A percentile compares a stretch with the other conserved stretches of the same genome.
Evolutionary conservation across 805 yeast species (phyloP).

Genomic region (Lipomyces chichibuensis): DNA sequence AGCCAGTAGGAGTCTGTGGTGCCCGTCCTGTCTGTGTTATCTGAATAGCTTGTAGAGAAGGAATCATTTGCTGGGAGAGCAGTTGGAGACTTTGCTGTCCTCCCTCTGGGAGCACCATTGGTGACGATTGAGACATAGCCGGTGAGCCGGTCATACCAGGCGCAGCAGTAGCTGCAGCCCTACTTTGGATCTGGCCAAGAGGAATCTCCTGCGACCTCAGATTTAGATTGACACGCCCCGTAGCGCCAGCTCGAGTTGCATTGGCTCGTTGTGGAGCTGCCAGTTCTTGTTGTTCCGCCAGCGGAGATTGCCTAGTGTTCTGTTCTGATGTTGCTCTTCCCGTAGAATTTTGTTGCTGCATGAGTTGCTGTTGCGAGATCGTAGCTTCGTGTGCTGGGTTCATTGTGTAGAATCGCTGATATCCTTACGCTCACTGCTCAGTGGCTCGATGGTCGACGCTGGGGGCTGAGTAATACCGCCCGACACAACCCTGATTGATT

Average conservation of each 20-base stretch:
- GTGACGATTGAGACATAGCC: conserved; percentile 14
- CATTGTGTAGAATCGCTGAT: too few species aligned
- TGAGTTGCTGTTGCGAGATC: conserved; percentile 15
- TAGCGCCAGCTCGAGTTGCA: conserved; percentile 19
- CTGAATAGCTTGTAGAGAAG: conserved; percentile 15
- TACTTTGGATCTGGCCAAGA: conserved; percentile 15
- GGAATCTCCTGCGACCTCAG: conserved; percentile 15
- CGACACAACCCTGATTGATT: too few species aligned
- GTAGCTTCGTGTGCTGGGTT: too few species aligned
- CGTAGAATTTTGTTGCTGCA: conserved; percentile 26
- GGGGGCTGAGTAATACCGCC: too few species aligned
- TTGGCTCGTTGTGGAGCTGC: conserved; percentile 14
- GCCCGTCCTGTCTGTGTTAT: conserved; percentile 7
- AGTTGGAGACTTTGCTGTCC: conserved; percentile 20
- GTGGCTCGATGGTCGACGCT: too few species aligned
- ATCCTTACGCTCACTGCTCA: too few species aligned
- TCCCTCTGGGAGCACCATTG: conserved; percentile 29
- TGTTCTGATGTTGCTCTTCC: conserved; percentile 29
- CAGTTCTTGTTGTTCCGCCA: conserved; percentile 13
- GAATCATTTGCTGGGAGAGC: conserved; percentile 15
- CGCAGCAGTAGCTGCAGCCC: background rate
- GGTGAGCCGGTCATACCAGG: conserved; percentile 10
- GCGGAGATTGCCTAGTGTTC: conserved; percentile 13
- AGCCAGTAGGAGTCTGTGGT: conserved; percentile 32
- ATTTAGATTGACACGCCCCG: conserved; percentile 13